A percentile compares a stretch with the other conserved stretches of the same genome.
Conservation (phyloP, 2,329 filamentous ascomycete genomes). For the Fusarium sterilihyphosum region DNA sequence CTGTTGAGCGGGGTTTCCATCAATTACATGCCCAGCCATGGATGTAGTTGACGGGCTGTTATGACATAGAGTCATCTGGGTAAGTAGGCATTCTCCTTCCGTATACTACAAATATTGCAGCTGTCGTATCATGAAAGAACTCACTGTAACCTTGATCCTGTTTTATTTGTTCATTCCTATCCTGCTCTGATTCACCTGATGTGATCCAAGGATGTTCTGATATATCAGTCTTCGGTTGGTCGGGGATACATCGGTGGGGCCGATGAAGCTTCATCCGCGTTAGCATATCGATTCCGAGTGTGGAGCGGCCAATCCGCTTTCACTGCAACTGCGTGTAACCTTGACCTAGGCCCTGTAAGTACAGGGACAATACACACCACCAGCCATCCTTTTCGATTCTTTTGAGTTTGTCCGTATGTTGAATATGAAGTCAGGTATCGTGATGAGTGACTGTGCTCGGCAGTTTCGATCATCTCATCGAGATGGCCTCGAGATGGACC, state of each 20-base stretch:
- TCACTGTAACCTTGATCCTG: conserved; percentile 1
- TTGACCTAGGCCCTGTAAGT: conserved; percentile 38
- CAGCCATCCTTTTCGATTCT: not conserved
- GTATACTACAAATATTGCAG: not conserved
- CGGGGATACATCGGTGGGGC: conserved; percentile 33
- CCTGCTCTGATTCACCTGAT: conserved; percentile 36
- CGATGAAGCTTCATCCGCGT: conserved; percentile 39
- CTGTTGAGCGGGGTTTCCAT: conserved; percentile 19
- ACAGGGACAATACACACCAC: conserved; percentile 37
- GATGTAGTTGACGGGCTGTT: not conserved
- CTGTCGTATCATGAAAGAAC: not conserved
- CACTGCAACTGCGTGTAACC: conserved; percentile 39
- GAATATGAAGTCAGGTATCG: not conserved
- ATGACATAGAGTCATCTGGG: not conserved
- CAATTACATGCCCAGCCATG: not conserved
- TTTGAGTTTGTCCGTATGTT: not conserved
- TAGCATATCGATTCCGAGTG: conserved; percentile 32
- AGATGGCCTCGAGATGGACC: not conserved
- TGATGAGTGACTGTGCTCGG: not conserved
- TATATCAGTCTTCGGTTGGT: conserved; percentile 36
- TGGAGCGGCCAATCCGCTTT: conserved; percentile 45
- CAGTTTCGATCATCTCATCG: not conserved
- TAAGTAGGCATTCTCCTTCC: not conserved
- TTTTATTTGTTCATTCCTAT: conserved; percentile 10
- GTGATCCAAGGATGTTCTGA: conserved; percentile 40